Evolutionary conservation across 2,329 filamentous ascomycete species (phyloP).

Genomic region (Scytalidium lignicola): DNA sequence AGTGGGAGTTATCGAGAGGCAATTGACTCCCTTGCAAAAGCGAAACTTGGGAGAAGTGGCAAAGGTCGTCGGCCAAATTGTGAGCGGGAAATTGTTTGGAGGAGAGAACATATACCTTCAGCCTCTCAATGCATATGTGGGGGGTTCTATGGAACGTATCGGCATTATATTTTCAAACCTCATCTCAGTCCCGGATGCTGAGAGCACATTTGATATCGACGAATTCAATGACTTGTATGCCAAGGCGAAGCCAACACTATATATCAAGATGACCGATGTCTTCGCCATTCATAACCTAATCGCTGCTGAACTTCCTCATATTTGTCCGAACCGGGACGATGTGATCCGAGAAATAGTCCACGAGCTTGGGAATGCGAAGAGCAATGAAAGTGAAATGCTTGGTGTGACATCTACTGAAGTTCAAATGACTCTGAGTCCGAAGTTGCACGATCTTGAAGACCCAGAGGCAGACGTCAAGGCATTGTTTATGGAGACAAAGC

Average conservation of each 20-base stretch:
- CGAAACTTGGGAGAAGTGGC: constrained; percentile 85
- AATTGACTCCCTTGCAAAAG: constrained; percentile 85
- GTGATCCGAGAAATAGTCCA: constrained; percentile 85
- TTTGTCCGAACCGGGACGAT: constrained; percentile 80
- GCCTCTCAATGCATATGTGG: constrained; percentile 86
- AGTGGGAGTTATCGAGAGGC: constrained; percentile 86
- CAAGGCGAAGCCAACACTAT: constrained; percentile 94
- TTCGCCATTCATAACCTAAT: constrained; percentile 93
- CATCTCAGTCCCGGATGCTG: constrained; percentile 79
- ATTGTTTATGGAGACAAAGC: constrained; percentile 96
- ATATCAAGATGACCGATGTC: constrained; percentile 97
- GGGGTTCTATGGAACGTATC: constrained; percentile 76
- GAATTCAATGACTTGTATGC: constrained; percentile 98
- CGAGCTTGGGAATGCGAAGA: constrained; percentile 92
- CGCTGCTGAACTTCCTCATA: constrained; percentile 67
- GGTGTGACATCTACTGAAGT: constrained; percentile 79
- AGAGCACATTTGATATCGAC: constrained; percentile 94
- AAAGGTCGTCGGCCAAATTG: constrained; percentile 86
- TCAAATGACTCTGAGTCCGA: constrained; percentile 82
- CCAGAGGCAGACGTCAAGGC: constrained; percentile 89
- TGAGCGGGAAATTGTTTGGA: constrained; percentile 83
- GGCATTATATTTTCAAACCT: constrained; percentile 70
- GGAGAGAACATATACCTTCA: constrained; percentile 94
- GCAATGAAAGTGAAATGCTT: constrained; percentile 89
- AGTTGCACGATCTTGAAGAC: constrained; percentile 84